Percentiles rank a stretch among this genome's conserved stretches.
Conservation (phyloP, 1,284 basidiomycete genomes). For the Microbotryomycetes sp. region DNA sequence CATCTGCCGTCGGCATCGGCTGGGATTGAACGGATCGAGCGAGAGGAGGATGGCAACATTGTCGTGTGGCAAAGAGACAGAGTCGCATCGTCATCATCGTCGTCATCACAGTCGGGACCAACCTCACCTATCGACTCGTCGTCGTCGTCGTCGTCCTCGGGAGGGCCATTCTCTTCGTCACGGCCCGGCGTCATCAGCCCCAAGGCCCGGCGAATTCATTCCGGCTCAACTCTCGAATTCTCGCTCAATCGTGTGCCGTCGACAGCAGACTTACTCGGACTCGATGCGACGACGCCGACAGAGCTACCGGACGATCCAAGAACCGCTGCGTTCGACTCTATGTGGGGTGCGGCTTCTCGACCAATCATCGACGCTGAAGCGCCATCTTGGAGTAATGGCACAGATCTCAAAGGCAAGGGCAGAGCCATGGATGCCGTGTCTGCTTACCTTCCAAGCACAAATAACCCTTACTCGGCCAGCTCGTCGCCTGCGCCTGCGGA, state of each 20-base stretch:
- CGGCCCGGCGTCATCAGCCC: constrained; percentile 10
- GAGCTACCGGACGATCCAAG: neutral
- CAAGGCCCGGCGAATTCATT: constrained; percentile 3
- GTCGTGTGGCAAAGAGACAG: constrained; percentile 19
- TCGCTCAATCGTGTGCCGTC: neutral
- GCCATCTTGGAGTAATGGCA: no score
- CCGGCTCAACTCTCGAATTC: constrained; percentile 2
- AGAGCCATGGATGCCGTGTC: neutral
- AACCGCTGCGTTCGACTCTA: neutral
- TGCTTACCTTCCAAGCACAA: constrained; percentile 7
- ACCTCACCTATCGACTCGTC: neutral
- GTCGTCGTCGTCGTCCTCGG: neutral
- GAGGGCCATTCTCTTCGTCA: neutral
- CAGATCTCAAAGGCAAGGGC: neutral
- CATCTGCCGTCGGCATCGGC: constrained; percentile 24
- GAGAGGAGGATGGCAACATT: constrained; percentile 26
- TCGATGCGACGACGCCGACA: constrained; percentile 8
- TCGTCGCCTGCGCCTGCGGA: neutral
- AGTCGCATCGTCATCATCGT: constrained; percentile 4
- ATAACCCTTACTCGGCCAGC: constrained; percentile 9
- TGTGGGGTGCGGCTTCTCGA: neutral
- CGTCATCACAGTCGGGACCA: neutral
- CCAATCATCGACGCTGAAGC: neutral
- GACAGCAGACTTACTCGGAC: constrained; percentile 12
- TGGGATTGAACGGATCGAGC: constrained; percentile 15